These are phyloP conservation scores for Nannizziopsis arthrosporioides DNA, from an alignment of 2,329 filamentous ascomycete genomes.

Conservation along the genomic window DNA sequence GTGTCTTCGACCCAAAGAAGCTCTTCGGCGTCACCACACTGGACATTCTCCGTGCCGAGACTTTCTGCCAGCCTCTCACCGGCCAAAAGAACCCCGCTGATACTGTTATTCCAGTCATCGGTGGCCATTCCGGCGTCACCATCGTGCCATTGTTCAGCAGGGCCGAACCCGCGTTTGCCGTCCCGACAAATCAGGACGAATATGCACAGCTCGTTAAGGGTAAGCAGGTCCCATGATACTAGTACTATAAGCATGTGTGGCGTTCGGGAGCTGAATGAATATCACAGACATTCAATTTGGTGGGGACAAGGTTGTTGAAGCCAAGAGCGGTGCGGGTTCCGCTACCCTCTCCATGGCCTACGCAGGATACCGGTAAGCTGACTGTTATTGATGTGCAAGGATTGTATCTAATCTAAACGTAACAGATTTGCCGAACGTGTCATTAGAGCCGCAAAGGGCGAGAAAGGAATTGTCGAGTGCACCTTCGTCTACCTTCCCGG, in stretches of 20 bases:
- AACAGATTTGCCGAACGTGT: conserved; percentile 78
- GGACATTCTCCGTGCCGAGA: conserved; percentile 95
- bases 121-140: conserved; percentile 94
- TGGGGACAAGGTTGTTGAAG: conserved; percentile 92
- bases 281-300: conserved; percentile 72
- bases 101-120: conserved; percentile 80
- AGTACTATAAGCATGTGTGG: not conserved
- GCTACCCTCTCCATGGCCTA: conserved; percentile 92
- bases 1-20: conserved; percentile 87
- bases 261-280: conserved; percentile 1
- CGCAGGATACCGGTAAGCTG: conserved; percentile 71
- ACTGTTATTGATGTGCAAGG: conserved; percentile 7
- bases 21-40: conserved; percentile 98
- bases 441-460: conserved; percentile 74
- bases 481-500: conserved; percentile 93
- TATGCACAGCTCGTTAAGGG: conserved; percentile 84
- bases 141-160: conserved; percentile 97
- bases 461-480: conserved; percentile 87
- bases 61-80: conserved; percentile 76
- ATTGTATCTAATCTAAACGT: conserved; percentile 6
- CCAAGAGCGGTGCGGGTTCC: conserved; percentile 82
- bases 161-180: conserved; percentile 63
- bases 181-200: conserved; percentile 63
- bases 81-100: conserved; percentile 74
- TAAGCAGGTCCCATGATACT: conserved; percentile 25